Evolutionary conservation across 202 grass and related monocot species (phyloP).

Genomic region (Hordeum pubiflorum): DNA sequence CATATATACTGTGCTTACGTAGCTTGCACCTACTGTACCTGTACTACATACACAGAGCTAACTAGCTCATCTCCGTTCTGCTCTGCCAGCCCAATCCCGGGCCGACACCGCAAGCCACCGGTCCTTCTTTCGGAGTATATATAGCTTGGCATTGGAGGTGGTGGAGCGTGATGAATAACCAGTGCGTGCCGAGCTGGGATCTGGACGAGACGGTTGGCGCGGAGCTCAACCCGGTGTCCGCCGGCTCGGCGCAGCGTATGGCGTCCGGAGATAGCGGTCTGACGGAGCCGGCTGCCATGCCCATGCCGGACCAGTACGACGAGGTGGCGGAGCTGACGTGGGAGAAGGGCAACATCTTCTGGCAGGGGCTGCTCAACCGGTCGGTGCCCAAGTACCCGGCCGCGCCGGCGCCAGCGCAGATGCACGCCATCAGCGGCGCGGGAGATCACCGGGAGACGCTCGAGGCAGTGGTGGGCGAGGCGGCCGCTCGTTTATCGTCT

Average conservation of each 20-base stretch:
- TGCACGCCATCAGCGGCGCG: constrained; percentile 22
- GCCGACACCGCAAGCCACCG: not conserved
- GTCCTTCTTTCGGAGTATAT: not conserved
- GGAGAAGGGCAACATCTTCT: constrained; percentile 75
- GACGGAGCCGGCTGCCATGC: constrained; percentile 10
- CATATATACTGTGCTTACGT: not conserved
- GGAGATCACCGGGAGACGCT: constrained; percentile 49
- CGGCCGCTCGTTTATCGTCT: constrained; percentile 24
- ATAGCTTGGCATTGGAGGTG: not conserved
- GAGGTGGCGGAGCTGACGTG: constrained; percentile 86
- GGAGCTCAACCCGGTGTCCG: not conserved
- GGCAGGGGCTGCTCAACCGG: constrained; percentile 52
- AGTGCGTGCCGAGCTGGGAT: constrained; percentile 84
- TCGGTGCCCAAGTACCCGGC: constrained; percentile 28
- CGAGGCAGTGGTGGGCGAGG: constrained; percentile 78
- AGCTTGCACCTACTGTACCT: not conserved
- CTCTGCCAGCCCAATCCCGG: not conserved
- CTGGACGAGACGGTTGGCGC: constrained; percentile 39
- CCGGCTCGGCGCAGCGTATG: not conserved
- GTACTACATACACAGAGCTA: not conserved
- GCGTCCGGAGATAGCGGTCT: not conserved
- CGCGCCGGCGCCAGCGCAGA: not conserved
- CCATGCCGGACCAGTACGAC: constrained; percentile 47
- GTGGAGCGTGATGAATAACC: constrained; percentile 39
- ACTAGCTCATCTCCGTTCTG: not conserved